Evolutionary conservation across 2,329 filamentous ascomycete genomes (phyloP).

Genomic region (Ceratocystis cacaofunesta): DNA sequence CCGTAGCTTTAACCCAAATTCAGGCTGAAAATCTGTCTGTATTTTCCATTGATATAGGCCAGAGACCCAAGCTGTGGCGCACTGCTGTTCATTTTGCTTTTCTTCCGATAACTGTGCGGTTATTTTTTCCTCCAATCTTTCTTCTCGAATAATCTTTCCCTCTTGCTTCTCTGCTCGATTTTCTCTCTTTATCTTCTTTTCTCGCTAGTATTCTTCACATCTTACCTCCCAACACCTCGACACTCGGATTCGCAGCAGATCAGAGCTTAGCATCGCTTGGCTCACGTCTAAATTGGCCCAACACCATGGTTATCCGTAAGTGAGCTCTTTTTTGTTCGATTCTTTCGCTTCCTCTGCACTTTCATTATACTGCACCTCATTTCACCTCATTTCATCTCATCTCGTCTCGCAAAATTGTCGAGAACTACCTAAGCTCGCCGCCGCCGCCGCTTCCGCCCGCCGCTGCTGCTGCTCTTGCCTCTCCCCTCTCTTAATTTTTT

Average conservation of each 20-base stretch:
- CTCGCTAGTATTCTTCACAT: not conserved
- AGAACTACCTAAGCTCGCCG: not conserved
- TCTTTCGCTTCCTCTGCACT: not conserved
- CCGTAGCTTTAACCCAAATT: too few species aligned
- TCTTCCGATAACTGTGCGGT: not conserved
- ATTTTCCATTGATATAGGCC: too few species aligned
- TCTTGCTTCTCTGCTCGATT: not conserved
- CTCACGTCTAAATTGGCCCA: slow-evolving; percentile 3
- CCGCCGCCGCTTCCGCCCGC: not conserved
- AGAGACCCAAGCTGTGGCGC: too few species aligned
- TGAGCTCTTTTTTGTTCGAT: not conserved
- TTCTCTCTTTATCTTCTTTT: not conserved
- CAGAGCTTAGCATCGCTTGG: slow-evolving; percentile 5
- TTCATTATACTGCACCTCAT: not conserved
- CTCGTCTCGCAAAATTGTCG: not conserved
- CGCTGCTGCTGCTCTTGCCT: not conserved
- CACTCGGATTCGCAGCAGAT: slow-evolving; percentile 1
- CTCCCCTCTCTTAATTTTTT: not conserved
- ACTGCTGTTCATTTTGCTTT: not conserved
- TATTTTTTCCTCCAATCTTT: not conserved
- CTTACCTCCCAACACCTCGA: not conserved
- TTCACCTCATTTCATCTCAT: slow-evolving; percentile 2
- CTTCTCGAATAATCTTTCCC: not conserved
- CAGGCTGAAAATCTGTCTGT: too few species aligned
- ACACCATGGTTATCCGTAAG: slow-evolving; percentile 5